A percentile compares a stretch with the other conserved stretches of the same genome.
phyloP scores from a whole-genome alignment of 129 eudicot genomes.

The Centaurea solstitialis region DNA sequence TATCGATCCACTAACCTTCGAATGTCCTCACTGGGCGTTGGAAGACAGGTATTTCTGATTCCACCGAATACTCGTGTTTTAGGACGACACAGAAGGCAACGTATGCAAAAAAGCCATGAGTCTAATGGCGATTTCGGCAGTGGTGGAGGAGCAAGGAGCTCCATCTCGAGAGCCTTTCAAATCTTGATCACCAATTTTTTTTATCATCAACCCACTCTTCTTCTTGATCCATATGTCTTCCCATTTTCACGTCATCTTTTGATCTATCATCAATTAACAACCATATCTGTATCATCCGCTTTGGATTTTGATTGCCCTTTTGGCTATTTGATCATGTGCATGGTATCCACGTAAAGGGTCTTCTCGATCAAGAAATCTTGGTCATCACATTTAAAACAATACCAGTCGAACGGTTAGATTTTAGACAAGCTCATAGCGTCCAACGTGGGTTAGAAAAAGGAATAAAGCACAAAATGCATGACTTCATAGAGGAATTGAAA shows the following conservation, averaged over 20 bases:
- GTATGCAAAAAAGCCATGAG: constrained; percentile 82
- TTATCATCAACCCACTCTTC: constrained; percentile 7
- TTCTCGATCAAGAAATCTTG: too few relatives aligned
- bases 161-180: constrained; percentile 23
- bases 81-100: constrained; percentile 51
- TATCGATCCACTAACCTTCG: constrained; percentile 28
- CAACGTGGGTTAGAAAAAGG: too few relatives aligned
- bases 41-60: constrained; percentile 24
- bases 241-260: neutral
- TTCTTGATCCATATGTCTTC: constrained; percentile 5
- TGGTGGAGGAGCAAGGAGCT: constrained; percentile 53
- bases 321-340: too few relatives aligned
- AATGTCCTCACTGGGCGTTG: constrained; percentile 24
- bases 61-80: constrained; percentile 26
- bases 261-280: neutral
- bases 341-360: too few relatives aligned
- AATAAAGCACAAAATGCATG: too few relatives aligned
- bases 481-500: too few relatives aligned
- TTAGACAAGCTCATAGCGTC: too few relatives aligned
- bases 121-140: constrained; percentile 84
- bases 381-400: too few relatives aligned
- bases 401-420: too few relatives aligned
- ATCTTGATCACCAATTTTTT: constrained; percentile 18
- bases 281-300: neutral
- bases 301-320: too few relatives aligned